Conservation (phyloP, 176 grass and related monocot species). For the Juncus inflexus region DNA sequence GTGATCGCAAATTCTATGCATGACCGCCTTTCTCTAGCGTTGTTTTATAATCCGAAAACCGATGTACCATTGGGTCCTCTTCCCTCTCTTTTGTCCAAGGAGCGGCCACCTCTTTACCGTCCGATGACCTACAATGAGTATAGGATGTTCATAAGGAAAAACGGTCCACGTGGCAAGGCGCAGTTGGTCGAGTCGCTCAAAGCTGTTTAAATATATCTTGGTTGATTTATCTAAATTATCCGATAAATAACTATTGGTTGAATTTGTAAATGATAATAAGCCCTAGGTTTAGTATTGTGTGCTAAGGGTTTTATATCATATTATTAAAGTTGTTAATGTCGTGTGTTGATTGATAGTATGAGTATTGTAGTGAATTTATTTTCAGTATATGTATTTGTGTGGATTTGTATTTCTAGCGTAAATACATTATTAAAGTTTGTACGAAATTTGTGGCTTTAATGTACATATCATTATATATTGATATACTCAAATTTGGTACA, state of each 20-base stretch:
- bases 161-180: slow-evolving; percentile 27
- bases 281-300: background rate
- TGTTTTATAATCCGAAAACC: slow-evolving; percentile 39
- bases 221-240: background rate
- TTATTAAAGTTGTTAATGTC: too few relatives aligned
- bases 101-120: slow-evolving; percentile 27
- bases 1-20: slow-evolving; percentile 26
- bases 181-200: slow-evolving; percentile 23
- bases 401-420: too few relatives aligned
- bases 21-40: slow-evolving; percentile 30
- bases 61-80: slow-evolving; percentile 23
- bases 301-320: background rate
- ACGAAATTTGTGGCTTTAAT: too few relatives aligned
- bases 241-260: background rate
- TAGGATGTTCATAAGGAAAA: slow-evolving; percentile 30
- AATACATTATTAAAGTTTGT: too few relatives aligned
- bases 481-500: too few relatives aligned
- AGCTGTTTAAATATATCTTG: background rate
- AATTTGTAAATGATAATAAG: background rate
- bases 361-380: too few relatives aligned
- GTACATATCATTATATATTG: too few relatives aligned
- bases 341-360: too few relatives aligned
- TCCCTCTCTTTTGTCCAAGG: slow-evolving; percentile 4
- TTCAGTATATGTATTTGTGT: too few relatives aligned
- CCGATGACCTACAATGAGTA: slow-evolving; percentile 49